Evolutionary conservation across 2,329 filamentous ascomycete species (phyloP).

Genomic region (Dactylellina leptospora): DNA sequence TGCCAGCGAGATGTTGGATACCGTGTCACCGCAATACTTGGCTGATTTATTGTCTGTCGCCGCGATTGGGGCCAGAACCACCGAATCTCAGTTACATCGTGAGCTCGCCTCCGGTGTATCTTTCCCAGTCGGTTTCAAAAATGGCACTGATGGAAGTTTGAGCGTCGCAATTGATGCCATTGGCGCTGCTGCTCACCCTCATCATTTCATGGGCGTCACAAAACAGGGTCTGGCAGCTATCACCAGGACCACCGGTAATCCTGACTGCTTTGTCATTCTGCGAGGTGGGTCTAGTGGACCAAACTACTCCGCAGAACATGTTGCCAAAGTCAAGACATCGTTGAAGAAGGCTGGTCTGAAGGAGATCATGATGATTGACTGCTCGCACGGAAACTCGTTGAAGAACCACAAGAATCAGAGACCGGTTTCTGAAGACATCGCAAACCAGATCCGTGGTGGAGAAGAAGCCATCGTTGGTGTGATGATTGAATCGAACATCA

Average conservation of each 20-base stretch:
- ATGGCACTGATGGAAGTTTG: slow-evolving; percentile 91
- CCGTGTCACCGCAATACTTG: slow-evolving; percentile 95
- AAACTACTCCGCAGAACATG: slow-evolving; percentile 88
- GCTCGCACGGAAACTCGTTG: slow-evolving; percentile 92
- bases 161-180: slow-evolving; percentile 94
- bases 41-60: slow-evolving; percentile 91
- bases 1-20: slow-evolving; percentile 97
- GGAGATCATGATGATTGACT: slow-evolving; percentile 93
- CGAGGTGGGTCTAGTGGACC: slow-evolving; percentile 91
- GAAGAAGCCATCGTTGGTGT: slow-evolving; percentile 92
- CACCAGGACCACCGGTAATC: slow-evolving; percentile 91
- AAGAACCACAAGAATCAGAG: slow-evolving; percentile 99
- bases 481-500: slow-evolving; percentile 98
- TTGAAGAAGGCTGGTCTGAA: slow-evolving; percentile 77
- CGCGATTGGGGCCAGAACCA: slow-evolving; percentile 93
- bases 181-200: slow-evolving; percentile 86
- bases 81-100: slow-evolving; percentile 92
- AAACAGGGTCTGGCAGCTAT: slow-evolving; percentile 96
- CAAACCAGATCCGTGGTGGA: slow-evolving; percentile 83
- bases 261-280: slow-evolving; percentile 96
- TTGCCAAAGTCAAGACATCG: slow-evolving; percentile 81
- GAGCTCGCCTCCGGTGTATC: slow-evolving; percentile 92
- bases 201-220: slow-evolving; percentile 96
- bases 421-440: slow-evolving; percentile 83
- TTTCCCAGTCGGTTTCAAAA: slow-evolving; percentile 99